These are phyloP conservation scores for Rhizomucor pusillus DNA, from an alignment of 371 early-diverging fungal genomes.

Conservation along the genomic window DNA sequence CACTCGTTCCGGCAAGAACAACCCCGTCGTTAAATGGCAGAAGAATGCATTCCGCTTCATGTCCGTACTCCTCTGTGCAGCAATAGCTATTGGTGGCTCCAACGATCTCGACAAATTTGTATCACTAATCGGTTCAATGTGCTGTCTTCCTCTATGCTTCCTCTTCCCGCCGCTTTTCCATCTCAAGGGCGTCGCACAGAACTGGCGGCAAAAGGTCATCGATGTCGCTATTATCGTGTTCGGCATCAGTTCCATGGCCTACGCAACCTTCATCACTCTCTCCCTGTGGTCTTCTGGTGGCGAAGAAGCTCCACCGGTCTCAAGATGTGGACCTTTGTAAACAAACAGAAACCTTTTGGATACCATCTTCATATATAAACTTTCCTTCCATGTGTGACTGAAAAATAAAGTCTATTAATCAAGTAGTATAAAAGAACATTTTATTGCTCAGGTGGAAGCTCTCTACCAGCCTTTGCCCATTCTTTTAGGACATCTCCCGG, in stretches of 20 bases:
- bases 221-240: conserved; percentile 67
- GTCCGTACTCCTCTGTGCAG: conserved; percentile 57
- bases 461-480: conserved; percentile 42
- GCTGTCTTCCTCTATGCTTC: conserved; percentile 65
- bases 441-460: conserved; percentile 23
- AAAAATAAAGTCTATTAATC: too few relatives aligned
- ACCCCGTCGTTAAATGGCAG: conserved; percentile 77
- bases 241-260: conserved; percentile 71
- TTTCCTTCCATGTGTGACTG: too few relatives aligned
- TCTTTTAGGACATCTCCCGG: conserved; percentile 43
- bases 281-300: conserved; percentile 52
- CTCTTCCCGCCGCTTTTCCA: conserved; percentile 88
- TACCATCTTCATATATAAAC: too few relatives aligned
- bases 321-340: conserved; percentile 16
- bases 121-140: conserved; percentile 83
- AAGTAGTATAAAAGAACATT: too few relatives aligned
- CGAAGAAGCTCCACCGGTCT: conserved; percentile 29
- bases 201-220: conserved; percentile 37
- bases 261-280: conserved; percentile 75
- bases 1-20: conserved; percentile 61
- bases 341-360: too few relatives aligned
- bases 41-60: conserved; percentile 77
- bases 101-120: conserved; percentile 82
- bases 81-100: conserved; percentile 72
- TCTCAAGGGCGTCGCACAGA: conserved; percentile 54